These are phyloP conservation scores for Spathaspora arborariae DNA, from an alignment of 805 yeast species.

Conservation along the genomic window DNA sequence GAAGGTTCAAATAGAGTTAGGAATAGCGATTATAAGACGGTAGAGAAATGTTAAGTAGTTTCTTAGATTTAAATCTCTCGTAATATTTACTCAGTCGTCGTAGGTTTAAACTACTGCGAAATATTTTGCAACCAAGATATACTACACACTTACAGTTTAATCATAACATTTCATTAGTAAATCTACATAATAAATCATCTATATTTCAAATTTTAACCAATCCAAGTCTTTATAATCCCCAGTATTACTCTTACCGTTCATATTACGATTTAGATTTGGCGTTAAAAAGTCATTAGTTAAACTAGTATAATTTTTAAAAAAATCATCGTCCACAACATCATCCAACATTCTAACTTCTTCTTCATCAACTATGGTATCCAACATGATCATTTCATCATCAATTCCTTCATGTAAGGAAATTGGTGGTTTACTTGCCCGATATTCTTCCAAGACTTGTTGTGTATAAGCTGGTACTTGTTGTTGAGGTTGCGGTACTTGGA, in stretches of 20 bases:
- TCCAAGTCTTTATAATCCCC: conserved; percentile 20
- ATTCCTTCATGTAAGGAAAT: conserved; percentile 8
- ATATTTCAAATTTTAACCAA: conserved; percentile 25
- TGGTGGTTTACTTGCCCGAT: conserved; percentile 9
- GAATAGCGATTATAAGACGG: no score
- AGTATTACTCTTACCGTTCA: not conserved
- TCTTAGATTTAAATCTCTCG: no score
- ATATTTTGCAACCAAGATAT: not conserved
- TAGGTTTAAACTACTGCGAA: no score
- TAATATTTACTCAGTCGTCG: no score
- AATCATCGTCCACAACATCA: conserved; percentile 4
- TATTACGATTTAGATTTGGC: conserved; percentile 1
- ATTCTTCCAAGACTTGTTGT: conserved; percentile 5
- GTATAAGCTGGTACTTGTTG: not conserved
- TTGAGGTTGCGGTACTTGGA: not conserved
- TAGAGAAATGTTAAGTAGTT: no score
- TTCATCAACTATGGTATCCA: conserved; percentile 3
- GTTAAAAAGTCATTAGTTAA: conserved; percentile 3
- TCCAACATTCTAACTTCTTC: not conserved
- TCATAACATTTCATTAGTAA: not conserved
- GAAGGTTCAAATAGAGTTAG: no score
- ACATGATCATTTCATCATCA: conserved; percentile 9
- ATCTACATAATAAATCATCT: conserved; percentile 1
- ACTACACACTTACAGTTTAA: not conserved
- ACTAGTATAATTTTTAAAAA: conserved; percentile 9